Evolutionary conservation across 2,329 filamentous ascomycete genomes (phyloP).

Genomic region (Xylariomycetidae sp.): DNA sequence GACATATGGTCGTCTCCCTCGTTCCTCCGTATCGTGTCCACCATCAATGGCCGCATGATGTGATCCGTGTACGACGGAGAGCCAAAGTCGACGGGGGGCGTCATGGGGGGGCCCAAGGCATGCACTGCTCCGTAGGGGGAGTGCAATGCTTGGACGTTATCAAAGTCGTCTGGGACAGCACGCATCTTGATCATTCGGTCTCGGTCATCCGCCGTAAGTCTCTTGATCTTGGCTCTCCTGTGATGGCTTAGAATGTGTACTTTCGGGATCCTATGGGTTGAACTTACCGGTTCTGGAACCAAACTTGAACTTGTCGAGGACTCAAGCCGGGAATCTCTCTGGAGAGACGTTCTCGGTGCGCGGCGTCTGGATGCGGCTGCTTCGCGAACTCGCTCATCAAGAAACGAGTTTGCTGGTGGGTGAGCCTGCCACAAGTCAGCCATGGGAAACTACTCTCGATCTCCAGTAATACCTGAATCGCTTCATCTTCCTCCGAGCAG

Average conservation of each 20-base stretch:
- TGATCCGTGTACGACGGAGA: conserved; percentile 49
- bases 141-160: conserved; percentile 63
- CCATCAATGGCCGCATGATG: conserved; percentile 61
- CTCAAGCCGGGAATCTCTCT: conserved; percentile 87
- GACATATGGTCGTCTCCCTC: conserved; percentile 63
- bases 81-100: conserved; percentile 43
- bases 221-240: conserved; percentile 66
- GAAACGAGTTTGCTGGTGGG: conserved; percentile 94
- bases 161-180: conserved; percentile 64
- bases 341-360: conserved; percentile 79
- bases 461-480: conserved; percentile 58
- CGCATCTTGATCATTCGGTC: conserved; percentile 68
- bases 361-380: conserved; percentile 88
- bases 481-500: conserved; percentile 61
- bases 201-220: conserved; percentile 62
- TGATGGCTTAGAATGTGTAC: conserved; percentile 12
- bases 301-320: conserved; percentile 90
- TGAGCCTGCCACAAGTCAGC: conserved; percentile 58
- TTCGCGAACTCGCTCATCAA: conserved; percentile 96
- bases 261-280: conserved; percentile 14
- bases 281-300: conserved; percentile 91
- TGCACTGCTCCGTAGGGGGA: conserved; percentile 60
- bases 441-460: conserved; percentile 1
- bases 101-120: conserved; percentile 40
- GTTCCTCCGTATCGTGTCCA: conserved; percentile 59